Conservation (phyloP, 2,329 filamentous ascomycete species). For the Claviceps sp. region DNA sequence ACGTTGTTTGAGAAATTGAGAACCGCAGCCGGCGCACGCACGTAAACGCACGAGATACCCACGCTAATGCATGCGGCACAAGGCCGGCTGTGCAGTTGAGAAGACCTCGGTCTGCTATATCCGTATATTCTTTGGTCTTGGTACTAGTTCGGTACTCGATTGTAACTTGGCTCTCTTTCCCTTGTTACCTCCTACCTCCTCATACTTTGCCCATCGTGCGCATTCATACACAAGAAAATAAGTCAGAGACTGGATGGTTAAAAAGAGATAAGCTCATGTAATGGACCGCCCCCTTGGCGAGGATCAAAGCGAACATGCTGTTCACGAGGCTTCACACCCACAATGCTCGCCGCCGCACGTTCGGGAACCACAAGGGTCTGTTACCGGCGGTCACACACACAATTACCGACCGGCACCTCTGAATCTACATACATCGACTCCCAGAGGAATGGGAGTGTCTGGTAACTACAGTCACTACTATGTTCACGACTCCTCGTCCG, state of each 20-base stretch:
- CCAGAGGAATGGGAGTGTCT: conserved; percentile 40
- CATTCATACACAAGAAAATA: background rate
- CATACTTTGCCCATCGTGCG: background rate
- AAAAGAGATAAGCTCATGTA: conserved; percentile 32
- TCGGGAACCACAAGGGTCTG: conserved; percentile 30
- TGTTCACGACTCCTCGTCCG: conserved; percentile 32
- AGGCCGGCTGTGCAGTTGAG: conserved; percentile 40
- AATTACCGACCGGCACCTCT: conserved; percentile 37
- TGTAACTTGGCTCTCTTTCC: background rate
- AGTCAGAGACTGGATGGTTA: conserved; percentile 23
- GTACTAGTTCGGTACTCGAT: too few species aligned
- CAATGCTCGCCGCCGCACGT: conserved; percentile 39
- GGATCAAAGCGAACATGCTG: conserved; percentile 61
- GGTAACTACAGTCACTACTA: conserved; percentile 48
- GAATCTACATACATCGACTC: conserved; percentile 33
- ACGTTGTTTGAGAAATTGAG: too few species aligned
- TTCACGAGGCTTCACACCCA: conserved; percentile 44
- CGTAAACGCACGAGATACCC: conserved; percentile 21
- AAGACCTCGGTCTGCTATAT: conserved; percentile 19
- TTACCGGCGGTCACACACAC: conserved; percentile 21
- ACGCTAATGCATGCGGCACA: conserved; percentile 11
- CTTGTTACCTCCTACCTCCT: background rate
- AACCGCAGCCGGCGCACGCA: background rate
- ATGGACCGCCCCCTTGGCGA: conserved; percentile 70
- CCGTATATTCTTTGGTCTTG: too few species aligned